A percentile compares a stretch with the other conserved stretches of the same genome.
These are phyloP conservation scores for Tritrichomonas foetus DNA, from an alignment of 208 protist species.

Conservation along the genomic window DNA sequence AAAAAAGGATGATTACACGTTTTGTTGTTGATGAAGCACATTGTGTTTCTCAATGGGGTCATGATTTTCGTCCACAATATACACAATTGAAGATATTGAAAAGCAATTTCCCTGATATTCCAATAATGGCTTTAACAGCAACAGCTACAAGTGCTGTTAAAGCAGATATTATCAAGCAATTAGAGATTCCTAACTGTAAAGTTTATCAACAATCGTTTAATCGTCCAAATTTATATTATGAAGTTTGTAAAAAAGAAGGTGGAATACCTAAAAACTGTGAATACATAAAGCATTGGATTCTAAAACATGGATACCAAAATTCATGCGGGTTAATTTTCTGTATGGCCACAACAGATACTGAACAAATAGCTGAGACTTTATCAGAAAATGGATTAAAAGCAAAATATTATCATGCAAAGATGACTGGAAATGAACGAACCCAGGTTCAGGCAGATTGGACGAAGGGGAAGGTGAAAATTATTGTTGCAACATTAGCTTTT, in stretches of 20 bases:
- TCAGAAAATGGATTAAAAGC: slow-evolving; percentile 39
- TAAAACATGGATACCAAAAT: slow-evolving; percentile 28
- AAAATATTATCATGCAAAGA: slow-evolving; percentile 51
- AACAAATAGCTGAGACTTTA: slow-evolving; percentile 10
- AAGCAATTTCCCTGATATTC: slow-evolving; percentile 53
- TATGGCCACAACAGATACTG: slow-evolving; percentile 42
- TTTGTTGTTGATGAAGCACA: slow-evolving; percentile 69
- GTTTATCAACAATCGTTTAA: slow-evolving; percentile 56
- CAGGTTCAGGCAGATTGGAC: slow-evolving; percentile 47
- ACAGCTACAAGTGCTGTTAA: slow-evolving; percentile 57
- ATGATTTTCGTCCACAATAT: slow-evolving; percentile 64
- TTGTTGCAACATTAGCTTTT: slow-evolving; percentile 62
- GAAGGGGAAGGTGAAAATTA: neutral
- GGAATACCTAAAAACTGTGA: neutral
- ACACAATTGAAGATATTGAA: slow-evolving; percentile 47
- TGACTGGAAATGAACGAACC: neutral
- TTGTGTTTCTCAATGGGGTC: slow-evolving; percentile 66
- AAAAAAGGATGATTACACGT: neutral
- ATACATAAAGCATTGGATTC: slow-evolving; percentile 44
- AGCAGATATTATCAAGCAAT: slow-evolving; percentile 46
- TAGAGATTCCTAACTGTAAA: slow-evolving; percentile 45
- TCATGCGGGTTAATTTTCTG: slow-evolving; percentile 49
- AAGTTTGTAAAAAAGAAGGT: slow-evolving; percentile 42
- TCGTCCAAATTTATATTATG: slow-evolving; percentile 57
- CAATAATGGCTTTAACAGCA: slow-evolving; percentile 63